Evolutionary conservation across 331 rosid genomes (phyloP).

Genomic region (Prunus yedoensis): DNA sequence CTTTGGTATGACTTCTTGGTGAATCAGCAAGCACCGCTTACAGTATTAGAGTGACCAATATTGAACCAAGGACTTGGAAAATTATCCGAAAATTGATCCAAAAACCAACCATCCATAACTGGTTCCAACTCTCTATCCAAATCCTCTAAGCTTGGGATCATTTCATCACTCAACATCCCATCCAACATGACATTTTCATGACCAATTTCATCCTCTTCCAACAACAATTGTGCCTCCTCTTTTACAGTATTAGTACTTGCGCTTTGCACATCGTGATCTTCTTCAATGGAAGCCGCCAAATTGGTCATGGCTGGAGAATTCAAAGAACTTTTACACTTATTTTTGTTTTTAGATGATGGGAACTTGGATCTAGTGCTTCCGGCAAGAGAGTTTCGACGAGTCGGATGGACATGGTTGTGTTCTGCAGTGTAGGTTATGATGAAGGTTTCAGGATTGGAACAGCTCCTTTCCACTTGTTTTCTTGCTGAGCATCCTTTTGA

Average conservation of each 20-base stretch:
- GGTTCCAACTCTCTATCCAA: conserved; percentile 20
- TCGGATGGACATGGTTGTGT: conserved; percentile 72
- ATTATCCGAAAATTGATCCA: conserved; percentile 13
- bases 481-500: conserved; percentile 84
- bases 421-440: conserved; percentile 72
- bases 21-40: conserved; percentile 24
- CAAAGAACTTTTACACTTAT: neutral
- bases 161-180: conserved; percentile 23
- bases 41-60: conserved; percentile 12
- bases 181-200: neutral
- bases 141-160: conserved; percentile 40
- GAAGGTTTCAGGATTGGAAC: conserved; percentile 53
- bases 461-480: conserved; percentile 83
- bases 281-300: neutral
- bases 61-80: conserved; percentile 27
- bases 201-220: conserved; percentile 17
- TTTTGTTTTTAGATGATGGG: neutral
- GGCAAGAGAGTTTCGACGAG: conserved; percentile 70
- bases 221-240: conserved; percentile 19
- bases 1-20: neutral
- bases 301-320: neutral
- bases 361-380: conserved; percentile 61
- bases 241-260: neutral
- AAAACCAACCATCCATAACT: conserved; percentile 25
- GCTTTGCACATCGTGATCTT: neutral